Percentiles rank a stretch among this genome's conserved stretches.
Conservation (phyloP, 805 yeast genomes). For the Metschnikowia sp. region DNA sequence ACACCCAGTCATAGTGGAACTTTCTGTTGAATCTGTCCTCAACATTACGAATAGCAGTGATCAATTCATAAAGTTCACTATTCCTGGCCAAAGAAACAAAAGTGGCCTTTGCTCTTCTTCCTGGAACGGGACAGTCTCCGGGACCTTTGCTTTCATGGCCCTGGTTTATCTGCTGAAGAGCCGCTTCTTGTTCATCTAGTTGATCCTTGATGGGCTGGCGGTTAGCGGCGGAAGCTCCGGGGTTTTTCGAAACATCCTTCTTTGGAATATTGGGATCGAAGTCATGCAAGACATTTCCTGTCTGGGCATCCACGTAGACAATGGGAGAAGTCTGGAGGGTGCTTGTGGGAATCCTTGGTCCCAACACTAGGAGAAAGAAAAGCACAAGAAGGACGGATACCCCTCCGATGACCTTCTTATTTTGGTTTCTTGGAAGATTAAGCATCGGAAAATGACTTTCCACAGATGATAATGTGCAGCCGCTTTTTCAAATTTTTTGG, state of each 20-base stretch:
- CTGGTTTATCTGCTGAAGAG: conserved; percentile 8
- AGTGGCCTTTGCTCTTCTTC: conserved; percentile 14
- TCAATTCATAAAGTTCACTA: conserved; percentile 12
- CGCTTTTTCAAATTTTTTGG: too few species aligned
- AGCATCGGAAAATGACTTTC: background rate
- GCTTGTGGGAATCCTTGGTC: background rate
- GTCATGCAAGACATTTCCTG: conserved; percentile 11
- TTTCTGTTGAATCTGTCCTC: conserved; percentile 22
- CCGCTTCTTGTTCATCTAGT: conserved; percentile 6
- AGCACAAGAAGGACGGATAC: conserved; percentile 6
- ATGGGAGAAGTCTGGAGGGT: conserved; percentile 1
- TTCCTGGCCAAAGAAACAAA: conserved; percentile 19
- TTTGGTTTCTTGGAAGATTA: background rate
- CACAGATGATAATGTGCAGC: too few species aligned
- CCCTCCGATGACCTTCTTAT: conserved; percentile 1
- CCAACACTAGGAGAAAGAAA: background rate
- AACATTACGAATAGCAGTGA: conserved; percentile 20
- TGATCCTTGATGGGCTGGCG: conserved; percentile 10
- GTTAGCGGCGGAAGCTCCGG: background rate
- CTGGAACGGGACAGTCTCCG: conserved; percentile 10
- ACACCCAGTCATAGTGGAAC: conserved; percentile 26
- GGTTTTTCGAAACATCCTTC: too few species aligned
- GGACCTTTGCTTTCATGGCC: background rate
- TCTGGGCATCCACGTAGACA: conserved; percentile 17
- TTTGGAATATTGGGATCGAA: conserved; percentile 1